A percentile compares a stretch with the other conserved stretches of the same genome.
phyloP scores from a whole-genome alignment of 768 basidiomycete species.

The Glaciozyma martinii region DNA sequence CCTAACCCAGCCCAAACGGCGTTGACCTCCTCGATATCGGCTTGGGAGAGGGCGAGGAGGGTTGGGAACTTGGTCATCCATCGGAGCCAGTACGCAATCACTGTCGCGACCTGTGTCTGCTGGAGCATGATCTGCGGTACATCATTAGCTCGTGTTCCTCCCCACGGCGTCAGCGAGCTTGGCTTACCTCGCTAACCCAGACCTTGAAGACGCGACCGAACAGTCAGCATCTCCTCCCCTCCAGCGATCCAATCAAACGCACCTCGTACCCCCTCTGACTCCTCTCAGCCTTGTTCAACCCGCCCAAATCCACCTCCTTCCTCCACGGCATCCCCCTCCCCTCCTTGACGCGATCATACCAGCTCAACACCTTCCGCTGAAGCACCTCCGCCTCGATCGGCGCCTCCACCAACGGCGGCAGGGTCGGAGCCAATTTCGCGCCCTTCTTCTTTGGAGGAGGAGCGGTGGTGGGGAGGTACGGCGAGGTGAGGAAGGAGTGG shows the following conservation, averaged over 20 bases:
- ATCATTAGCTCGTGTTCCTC: constrained; percentile 28
- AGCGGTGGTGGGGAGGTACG: background rate
- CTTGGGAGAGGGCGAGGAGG: constrained; percentile 43
- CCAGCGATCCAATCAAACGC: constrained; percentile 23
- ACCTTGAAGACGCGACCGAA: constrained; percentile 46
- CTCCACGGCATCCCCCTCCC: constrained; percentile 87
- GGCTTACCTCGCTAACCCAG: constrained; percentile 54
- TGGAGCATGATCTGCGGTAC: constrained; percentile 81
- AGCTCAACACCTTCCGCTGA: constrained; percentile 42
- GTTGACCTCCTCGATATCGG: constrained; percentile 77
- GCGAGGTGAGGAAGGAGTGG: constrained; percentile 12
- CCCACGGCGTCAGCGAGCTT: constrained; percentile 1
- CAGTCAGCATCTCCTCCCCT: background rate
- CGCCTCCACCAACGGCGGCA: background rate
- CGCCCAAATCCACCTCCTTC: constrained; percentile 51
- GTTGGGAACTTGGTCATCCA: constrained; percentile 40
- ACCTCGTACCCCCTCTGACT: constrained; percentile 90
- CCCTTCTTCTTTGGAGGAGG: constrained; percentile 8
- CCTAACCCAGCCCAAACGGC: constrained; percentile 64
- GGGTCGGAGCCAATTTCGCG: background rate
- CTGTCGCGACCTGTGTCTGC: constrained; percentile 81
- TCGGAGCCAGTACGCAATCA: constrained; percentile 83
- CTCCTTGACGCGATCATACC: constrained; percentile 63
- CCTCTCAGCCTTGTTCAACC: constrained; percentile 51
- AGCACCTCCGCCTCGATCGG: constrained; percentile 10